Percentiles rank a stretch among this genome's conserved stretches.
Conservation (phyloP, 768 basidiomycete species). For the Neoboletus subvelutipes region DNA sequence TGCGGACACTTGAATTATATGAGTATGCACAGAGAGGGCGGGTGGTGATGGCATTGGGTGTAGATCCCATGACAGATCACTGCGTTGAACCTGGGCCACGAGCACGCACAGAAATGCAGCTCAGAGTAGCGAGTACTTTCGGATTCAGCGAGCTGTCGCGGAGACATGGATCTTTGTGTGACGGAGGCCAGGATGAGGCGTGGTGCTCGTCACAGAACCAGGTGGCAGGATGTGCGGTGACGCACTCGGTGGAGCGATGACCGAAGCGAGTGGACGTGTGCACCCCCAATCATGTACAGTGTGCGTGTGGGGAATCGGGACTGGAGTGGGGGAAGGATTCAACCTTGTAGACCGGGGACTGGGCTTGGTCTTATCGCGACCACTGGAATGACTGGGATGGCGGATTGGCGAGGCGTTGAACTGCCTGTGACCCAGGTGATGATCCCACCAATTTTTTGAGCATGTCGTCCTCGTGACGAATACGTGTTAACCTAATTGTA, state of each 20-base stretch:
- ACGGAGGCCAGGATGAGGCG: background rate
- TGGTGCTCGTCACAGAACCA: conserved; percentile 19
- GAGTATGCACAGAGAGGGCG: conserved; percentile 26
- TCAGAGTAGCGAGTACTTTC: conserved; percentile 15
- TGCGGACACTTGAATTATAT: conserved; percentile 2
- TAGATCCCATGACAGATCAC: conserved; percentile 2
- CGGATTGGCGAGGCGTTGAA: conserved; percentile 29
- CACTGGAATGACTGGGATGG: conserved; percentile 24
- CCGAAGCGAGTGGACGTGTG: conserved; percentile 34
- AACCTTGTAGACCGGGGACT: conserved; percentile 42
- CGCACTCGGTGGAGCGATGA: conserved; percentile 38
- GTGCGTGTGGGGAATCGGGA: conserved; percentile 24
- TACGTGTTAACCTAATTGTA: background rate
- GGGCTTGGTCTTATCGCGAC: conserved; percentile 17
- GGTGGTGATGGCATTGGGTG: conserved; percentile 12
- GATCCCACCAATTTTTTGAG: conserved; percentile 31
- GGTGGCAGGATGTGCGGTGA: conserved; percentile 26
- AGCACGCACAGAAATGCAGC: conserved; percentile 36
- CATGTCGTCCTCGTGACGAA: conserved; percentile 28
- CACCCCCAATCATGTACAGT: conserved; percentile 24
- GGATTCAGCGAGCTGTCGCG: conserved; percentile 33
- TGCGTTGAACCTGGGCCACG: conserved; percentile 29
- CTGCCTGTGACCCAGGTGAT: conserved; percentile 28
- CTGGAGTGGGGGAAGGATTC: conserved; percentile 40
- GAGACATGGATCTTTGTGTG: conserved; percentile 3